Evolutionary conservation across 1,284 basidiomycete species (phyloP).

Genomic region (Erythrobasidium hasegawianum): DNA sequence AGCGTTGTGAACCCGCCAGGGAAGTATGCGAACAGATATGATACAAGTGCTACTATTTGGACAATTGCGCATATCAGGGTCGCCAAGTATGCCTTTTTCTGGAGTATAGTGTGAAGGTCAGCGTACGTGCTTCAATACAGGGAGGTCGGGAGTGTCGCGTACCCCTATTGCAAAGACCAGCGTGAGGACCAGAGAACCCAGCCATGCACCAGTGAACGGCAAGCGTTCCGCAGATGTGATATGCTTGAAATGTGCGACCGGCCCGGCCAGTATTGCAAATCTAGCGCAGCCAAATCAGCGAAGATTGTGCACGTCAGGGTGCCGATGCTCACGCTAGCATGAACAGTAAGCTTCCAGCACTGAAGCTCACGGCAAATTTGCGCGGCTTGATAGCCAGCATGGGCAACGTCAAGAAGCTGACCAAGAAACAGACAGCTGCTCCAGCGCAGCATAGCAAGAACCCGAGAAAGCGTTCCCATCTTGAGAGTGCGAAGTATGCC

Average conservation of each 20-base stretch:
- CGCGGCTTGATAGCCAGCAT: constrained; percentile 74
- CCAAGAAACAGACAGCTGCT: constrained; percentile 89
- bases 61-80: constrained; percentile 74
- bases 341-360: constrained; percentile 74
- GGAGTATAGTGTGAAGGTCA: constrained; percentile 17
- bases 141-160: constrained; percentile 45
- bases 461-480: constrained; percentile 90
- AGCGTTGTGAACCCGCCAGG: constrained; percentile 65
- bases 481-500: constrained; percentile 77
- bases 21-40: constrained; percentile 81
- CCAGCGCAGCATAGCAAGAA: constrained; percentile 87
- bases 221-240: constrained; percentile 76
- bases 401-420: constrained; percentile 83
- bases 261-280: constrained; percentile 45
- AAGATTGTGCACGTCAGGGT: background rate
- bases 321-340: constrained; percentile 68
- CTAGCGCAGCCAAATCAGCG: constrained; percentile 20
- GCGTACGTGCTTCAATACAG: no score
- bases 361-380: constrained; percentile 85
- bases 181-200: constrained; percentile 73
- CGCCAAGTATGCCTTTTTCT: constrained; percentile 77
- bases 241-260: constrained; percentile 69
- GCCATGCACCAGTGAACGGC: constrained; percentile 80
- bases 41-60: constrained; percentile 71
- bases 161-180: constrained; percentile 85